These are phyloP conservation scores for Aspergillus pseudoglaucus DNA, from an alignment of 2,329 filamentous ascomycete species.

Conservation along the genomic window DNA sequence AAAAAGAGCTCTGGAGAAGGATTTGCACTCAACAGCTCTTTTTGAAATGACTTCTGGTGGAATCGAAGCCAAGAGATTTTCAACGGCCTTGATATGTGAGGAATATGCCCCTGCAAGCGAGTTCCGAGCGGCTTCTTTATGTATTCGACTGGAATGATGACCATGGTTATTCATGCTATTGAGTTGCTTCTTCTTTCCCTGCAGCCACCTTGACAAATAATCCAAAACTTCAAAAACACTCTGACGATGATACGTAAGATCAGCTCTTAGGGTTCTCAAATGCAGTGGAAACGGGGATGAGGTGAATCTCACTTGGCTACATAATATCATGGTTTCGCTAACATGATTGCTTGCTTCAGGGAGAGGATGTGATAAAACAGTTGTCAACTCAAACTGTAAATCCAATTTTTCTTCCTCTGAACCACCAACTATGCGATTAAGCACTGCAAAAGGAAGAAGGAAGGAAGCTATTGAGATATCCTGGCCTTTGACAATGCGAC, in stretches of 20 bases:
- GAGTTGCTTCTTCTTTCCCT: slow-evolving; percentile 60
- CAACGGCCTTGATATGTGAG: slow-evolving; percentile 56
- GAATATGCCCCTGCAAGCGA: slow-evolving; percentile 26
- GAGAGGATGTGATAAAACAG: slow-evolving; percentile 63
- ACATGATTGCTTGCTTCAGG: slow-evolving; percentile 49
- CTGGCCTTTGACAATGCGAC: slow-evolving; percentile 75
- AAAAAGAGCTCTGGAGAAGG: slow-evolving; percentile 85
- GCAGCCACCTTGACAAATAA: slow-evolving; percentile 84
- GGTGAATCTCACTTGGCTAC: slow-evolving; percentile 64
- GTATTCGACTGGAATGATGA: slow-evolving; percentile 21
- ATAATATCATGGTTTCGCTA: slow-evolving; percentile 71
- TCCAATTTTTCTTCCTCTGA: slow-evolving; percentile 57
- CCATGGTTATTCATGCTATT: slow-evolving; percentile 24
- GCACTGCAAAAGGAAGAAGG: slow-evolving; percentile 75
- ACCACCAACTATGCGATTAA: slow-evolving; percentile 76
- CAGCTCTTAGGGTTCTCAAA: not conserved
- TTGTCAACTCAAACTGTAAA: slow-evolving; percentile 66
- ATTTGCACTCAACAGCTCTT: slow-evolving; percentile 86
- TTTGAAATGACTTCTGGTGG: slow-evolving; percentile 69
- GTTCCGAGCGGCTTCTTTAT: slow-evolving; percentile 22
- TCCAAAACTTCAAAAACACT: slow-evolving; percentile 86
- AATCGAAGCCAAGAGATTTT: slow-evolving; percentile 63
- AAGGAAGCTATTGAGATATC: slow-evolving; percentile 83
- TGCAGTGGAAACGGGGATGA: not conserved
- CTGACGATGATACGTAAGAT: slow-evolving; percentile 38